These are phyloP conservation scores for Rhizophora mangle DNA, from an alignment of 345 rosid species.

Conservation along the genomic window DNA sequence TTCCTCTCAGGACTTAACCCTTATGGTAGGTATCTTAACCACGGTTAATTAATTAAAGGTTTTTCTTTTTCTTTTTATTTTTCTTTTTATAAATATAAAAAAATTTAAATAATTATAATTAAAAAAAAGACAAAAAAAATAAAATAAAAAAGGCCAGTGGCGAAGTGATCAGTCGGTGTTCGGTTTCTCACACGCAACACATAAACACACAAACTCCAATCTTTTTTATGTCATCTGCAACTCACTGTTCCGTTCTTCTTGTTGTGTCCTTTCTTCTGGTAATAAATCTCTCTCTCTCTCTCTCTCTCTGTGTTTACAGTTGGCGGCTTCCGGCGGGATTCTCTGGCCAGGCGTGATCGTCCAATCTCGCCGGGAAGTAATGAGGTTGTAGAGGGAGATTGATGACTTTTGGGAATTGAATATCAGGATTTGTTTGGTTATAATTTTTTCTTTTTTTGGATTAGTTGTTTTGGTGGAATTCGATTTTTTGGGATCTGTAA, in stretches of 20 bases:
- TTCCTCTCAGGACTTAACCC: not conserved
- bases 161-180: constrained; percentile 20
- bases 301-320: not conserved
- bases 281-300: not conserved
- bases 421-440: no score
- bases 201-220: not conserved
- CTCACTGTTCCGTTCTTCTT: not conserved
- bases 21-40: not conserved
- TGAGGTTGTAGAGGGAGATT: constrained; percentile 4
- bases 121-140: not conserved
- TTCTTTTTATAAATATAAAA: no score
- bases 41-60: no score
- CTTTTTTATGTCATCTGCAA: not conserved
- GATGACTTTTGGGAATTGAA: not conserved
- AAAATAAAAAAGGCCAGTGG: not conserved
- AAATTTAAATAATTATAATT: not conserved
- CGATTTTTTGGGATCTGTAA: constrained; percentile 2
- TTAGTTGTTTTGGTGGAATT: not conserved
- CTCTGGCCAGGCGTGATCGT: constrained; percentile 6
- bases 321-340: constrained; percentile 16
- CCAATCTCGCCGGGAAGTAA: constrained; percentile 5
- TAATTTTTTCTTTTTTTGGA: not conserved
- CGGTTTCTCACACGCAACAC: constrained; percentile 13
- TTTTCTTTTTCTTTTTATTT: no score
- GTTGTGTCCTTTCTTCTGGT: not conserved